These are phyloP conservation scores for Malassezia obtusa DNA, from an alignment of 1,284 basidiomycete species.

Conservation along the genomic window DNA sequence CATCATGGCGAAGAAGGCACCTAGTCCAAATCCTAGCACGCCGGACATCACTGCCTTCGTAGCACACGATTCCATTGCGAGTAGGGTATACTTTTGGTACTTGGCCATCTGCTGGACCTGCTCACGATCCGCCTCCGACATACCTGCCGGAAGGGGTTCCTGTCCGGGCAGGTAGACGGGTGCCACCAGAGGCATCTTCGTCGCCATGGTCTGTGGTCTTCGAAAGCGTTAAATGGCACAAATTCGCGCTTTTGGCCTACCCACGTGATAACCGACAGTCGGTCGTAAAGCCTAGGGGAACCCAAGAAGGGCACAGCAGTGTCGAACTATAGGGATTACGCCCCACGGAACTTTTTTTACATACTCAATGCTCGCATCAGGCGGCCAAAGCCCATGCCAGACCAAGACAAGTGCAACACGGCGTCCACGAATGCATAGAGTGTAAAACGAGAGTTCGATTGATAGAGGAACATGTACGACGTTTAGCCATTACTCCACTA, in stretches of 20 bases:
- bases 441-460: not conserved
- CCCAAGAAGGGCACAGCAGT: too few species aligned
- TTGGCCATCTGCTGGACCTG: conserved; percentile 62
- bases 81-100: conserved; percentile 61
- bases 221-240: not conserved
- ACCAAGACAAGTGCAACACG: too few species aligned
- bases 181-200: conserved; percentile 24
- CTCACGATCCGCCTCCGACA: conserved; percentile 67
- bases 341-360: too few species aligned
- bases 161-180: conserved; percentile 48
- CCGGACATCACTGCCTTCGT: conserved; percentile 72
- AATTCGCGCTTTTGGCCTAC: not conserved
- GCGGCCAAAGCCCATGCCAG: too few species aligned
- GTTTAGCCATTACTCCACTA: not conserved
- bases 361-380: too few species aligned
- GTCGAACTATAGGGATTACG: too few species aligned
- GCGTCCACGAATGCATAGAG: not conserved
- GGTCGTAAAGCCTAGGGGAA: too few species aligned
- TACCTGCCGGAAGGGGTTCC: conserved; percentile 63
- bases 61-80: conserved; percentile 72
- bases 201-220: conserved; percentile 5
- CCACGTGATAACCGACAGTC: not conserved
- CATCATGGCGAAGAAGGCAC: conserved; percentile 93
- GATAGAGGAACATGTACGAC: not conserved
- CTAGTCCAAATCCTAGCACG: conserved; percentile 69